phyloP scores from a whole-genome alignment of 1,284 basidiomycete species.

The Cystobasidiaceae sp. region DNA sequence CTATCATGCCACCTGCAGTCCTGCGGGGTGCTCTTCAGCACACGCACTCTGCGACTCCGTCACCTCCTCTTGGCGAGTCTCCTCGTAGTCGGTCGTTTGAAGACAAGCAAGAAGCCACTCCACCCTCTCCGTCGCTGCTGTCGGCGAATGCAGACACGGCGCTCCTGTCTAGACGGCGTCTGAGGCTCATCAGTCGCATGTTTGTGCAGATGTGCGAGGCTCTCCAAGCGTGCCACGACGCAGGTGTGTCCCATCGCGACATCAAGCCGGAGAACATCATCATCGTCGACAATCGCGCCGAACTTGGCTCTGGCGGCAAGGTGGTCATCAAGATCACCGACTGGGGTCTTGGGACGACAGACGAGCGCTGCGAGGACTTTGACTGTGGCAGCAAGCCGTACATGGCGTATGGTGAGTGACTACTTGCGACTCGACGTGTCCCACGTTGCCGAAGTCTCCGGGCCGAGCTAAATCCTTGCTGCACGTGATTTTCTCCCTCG shows the following conservation, averaged over 20 bases:
- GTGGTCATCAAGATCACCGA: constrained; percentile 86
- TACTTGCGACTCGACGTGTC: not conserved
- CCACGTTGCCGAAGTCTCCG: not conserved
- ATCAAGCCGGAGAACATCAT: constrained; percentile 75
- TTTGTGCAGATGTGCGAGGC: constrained; percentile 98
- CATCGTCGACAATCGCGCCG: constrained; percentile 44
- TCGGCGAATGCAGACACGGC: constrained; percentile 69
- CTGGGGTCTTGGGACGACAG: constrained; percentile 90
- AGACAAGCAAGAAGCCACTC: constrained; percentile 55
- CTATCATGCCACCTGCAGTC: not conserved
- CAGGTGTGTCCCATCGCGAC: constrained; percentile 88
- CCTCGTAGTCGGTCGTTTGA: constrained; percentile 6
- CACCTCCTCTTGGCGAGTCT: constrained; percentile 22
- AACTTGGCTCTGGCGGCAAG: constrained; percentile 86
- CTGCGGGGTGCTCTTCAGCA: constrained; percentile 11
- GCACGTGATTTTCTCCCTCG: not conserved
- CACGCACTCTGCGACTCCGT: constrained; percentile 27
- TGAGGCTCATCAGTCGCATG: constrained; percentile 91
- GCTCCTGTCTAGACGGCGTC: constrained; percentile 75
- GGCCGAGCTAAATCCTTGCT: not conserved
- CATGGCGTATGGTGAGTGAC: constrained; percentile 82
- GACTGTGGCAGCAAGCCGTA: constrained; percentile 98
- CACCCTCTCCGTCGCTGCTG: constrained; percentile 87
- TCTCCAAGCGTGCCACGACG: constrained; percentile 89
- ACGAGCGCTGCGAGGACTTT: constrained; percentile 84